These are phyloP conservation scores for Ceratocystis papillata DNA, from an alignment of 2,329 filamentous ascomycete species.

Conservation along the genomic window DNA sequence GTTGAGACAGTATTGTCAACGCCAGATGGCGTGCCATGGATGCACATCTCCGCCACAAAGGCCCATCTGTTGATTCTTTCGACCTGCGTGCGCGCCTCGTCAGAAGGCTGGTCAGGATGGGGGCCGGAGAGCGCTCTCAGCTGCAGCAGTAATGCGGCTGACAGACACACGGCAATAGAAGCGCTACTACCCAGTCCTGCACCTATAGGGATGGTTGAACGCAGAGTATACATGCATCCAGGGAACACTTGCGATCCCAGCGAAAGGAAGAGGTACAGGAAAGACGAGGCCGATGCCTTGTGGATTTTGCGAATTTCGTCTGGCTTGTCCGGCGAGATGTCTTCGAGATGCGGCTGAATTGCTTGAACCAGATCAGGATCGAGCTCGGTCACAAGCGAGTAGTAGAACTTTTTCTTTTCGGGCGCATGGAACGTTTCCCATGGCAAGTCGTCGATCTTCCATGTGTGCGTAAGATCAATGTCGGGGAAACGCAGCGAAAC, in stretches of 20 bases:
- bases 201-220: conserved; percentile 86
- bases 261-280: conserved; percentile 87
- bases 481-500: conserved; percentile 85
- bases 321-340: conserved; percentile 55
- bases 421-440: conserved; percentile 73
- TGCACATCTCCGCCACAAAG: conserved; percentile 93
- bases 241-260: conserved; percentile 69
- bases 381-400: conserved; percentile 72
- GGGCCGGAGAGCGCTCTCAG: conserved; percentile 80
- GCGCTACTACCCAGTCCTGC: conserved; percentile 87
- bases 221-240: conserved; percentile 77
- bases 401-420: conserved; percentile 88
- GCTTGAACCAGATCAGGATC: conserved; percentile 73
- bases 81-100: conserved; percentile 80
- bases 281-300: conserved; percentile 67
- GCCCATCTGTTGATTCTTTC: conserved; percentile 97
- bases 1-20: conserved; percentile 95
- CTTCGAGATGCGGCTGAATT: conserved; percentile 64
- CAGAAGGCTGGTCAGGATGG: conserved; percentile 77
- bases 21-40: conserved; percentile 91
- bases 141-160: conserved; percentile 74
- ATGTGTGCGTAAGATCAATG: conserved; percentile 78
- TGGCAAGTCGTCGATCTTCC: conserved; percentile 85
- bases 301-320: conserved; percentile 74
- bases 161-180: conserved; percentile 83